These are phyloP conservation scores for Solanum chacoense DNA, from an alignment of 305 asterid genomes.

Conservation along the genomic window DNA sequence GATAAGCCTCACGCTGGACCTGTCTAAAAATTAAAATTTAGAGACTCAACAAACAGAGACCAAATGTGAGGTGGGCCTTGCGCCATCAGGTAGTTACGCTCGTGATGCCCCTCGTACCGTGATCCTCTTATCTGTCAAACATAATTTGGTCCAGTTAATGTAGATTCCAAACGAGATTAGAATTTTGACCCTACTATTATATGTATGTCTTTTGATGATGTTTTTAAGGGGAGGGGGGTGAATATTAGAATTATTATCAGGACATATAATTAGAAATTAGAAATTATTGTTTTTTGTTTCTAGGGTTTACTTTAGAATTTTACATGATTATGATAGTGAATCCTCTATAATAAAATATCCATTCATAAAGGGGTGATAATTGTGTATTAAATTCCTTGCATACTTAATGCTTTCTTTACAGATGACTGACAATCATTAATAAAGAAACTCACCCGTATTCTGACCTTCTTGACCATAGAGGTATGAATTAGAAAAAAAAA, in stretches of 20 bases:
- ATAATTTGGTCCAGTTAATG: background rate
- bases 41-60: background rate
- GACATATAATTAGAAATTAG: background rate
- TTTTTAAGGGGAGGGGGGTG: no score
- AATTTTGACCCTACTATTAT: background rate
- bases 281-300: background rate
- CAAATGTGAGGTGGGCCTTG: background rate
- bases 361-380: background rate
- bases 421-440: background rate
- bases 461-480: background rate
- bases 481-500: background rate
- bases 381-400: background rate
- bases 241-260: background rate
- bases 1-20: background rate
- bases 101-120: background rate
- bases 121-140: background rate
- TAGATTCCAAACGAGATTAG: background rate
- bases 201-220: background rate
- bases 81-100: background rate
- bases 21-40: background rate
- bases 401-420: background rate
- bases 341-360: background rate
- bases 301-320: no score
- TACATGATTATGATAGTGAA: background rate
- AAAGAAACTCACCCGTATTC: background rate